Evolutionary conservation across 2,329 filamentous ascomycete genomes (phyloP), one percentile per base, ranked within the genome.

Genomic region (Hypoxylon sp.): DNA sequence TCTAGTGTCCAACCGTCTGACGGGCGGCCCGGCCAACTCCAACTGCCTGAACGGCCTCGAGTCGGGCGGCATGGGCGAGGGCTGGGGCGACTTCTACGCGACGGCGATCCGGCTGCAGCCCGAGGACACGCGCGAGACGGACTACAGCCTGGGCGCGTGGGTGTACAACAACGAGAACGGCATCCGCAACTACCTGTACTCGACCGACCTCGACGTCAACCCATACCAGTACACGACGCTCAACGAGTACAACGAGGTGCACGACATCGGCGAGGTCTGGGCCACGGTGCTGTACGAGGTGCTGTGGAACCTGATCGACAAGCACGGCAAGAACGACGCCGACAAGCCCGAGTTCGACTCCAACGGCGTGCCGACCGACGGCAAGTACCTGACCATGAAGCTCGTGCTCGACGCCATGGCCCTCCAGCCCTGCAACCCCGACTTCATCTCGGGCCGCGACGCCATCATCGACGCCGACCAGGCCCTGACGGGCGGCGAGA

Each of bases 11-110:
- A 85, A 75, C 71, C 83, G 84, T 35, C 76, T 87, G 23, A 86
- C 84, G 0, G 84, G 84, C 46, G 84, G 84, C 1, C 83, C 83
- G 0, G 73, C 75, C 41, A 87, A 85, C 75, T 68, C 73, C 4
- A 74, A 73, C 58, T 83, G 81, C 63, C 70, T 83, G 52, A 68
- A 64, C 52, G 69, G 63, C 1, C 68, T 67, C 27, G 79, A 82
- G 62, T 71, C 76, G 4, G 78, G 78, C 11, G 79, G 79, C 35
- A 80, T 82, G 78, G 79, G 79, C 17, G 80, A 82, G 63, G 80
- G 80, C 40, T 82, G 79, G 79, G 72, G 76, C 40, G 80, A 82
- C 64, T 80, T 80, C 70, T 77, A 76, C 66, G 78, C 79, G 4
- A 80, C 78, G 1, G 77, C 78, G 3, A 77, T 81, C 64, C 76